Conservation (phyloP, 805 yeast genomes). For the Alloascoidea hylecoeti region DNA sequence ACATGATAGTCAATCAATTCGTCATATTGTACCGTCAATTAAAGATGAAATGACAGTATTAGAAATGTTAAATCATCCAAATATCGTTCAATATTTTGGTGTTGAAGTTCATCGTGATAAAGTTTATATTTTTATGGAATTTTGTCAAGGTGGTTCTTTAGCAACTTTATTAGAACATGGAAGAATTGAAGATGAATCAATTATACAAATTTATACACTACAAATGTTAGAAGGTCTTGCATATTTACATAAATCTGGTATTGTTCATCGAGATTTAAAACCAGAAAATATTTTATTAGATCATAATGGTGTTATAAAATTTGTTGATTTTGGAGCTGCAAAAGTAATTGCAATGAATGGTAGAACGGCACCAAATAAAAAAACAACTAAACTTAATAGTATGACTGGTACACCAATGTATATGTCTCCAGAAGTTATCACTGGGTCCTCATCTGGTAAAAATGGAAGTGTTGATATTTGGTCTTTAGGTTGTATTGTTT, state of each 20-base stretch:
- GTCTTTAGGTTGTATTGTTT: slow-evolving; percentile 92
- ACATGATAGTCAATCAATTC: slow-evolving; percentile 76
- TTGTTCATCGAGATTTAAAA: slow-evolving; percentile 93
- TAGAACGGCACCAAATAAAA: slow-evolving; percentile 19
- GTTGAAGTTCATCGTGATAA: slow-evolving; percentile 95
- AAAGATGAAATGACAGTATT: slow-evolving; percentile 94
- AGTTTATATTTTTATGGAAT: slow-evolving; percentile 94
- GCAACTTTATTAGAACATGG: slow-evolving; percentile 82
- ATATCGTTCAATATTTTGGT: slow-evolving; percentile 91
- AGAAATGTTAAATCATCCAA: slow-evolving; percentile 92
- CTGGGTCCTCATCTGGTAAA: slow-evolving; percentile 50
- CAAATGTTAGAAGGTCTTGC: slow-evolving; percentile 95
- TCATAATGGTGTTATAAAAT: slow-evolving; percentile 85
- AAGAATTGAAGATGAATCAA: slow-evolving; percentile 87
- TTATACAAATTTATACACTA: slow-evolving; percentile 76
- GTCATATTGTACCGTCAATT: slow-evolving; percentile 73
- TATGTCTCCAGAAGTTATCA: slow-evolving; percentile 95
- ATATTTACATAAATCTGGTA: slow-evolving; percentile 84
- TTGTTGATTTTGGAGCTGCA: slow-evolving; percentile 97
- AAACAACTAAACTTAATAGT: slow-evolving; percentile 23
- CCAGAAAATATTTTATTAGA: slow-evolving; percentile 89
- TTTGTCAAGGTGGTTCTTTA: slow-evolving; percentile 90
- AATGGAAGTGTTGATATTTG: slow-evolving; percentile 77
- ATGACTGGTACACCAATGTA: slow-evolving; percentile 97
- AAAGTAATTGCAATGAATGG: slow-evolving; percentile 43